These are phyloP conservation scores for Sanghuangporus weigelae DNA, from an alignment of 1,284 basidiomycete species.

Conservation along the genomic window DNA sequence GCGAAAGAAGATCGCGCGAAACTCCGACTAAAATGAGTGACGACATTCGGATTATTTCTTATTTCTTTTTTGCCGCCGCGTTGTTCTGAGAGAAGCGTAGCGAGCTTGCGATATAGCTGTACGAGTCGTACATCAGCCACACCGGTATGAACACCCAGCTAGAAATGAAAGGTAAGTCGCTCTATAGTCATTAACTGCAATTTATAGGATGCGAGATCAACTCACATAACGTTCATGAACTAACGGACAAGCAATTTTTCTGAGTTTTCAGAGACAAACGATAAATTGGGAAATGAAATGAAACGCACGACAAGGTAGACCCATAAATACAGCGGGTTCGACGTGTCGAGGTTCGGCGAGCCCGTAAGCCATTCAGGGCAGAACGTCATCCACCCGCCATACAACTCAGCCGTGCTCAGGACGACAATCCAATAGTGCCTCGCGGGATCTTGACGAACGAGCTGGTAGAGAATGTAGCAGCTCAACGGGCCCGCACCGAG, in stretches of 20 bases:
- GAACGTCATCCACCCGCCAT: constrained; percentile 82
- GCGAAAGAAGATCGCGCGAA: neutral
- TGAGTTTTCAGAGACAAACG: constrained; percentile 7
- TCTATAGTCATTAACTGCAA: constrained; percentile 17
- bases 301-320: constrained; percentile 40
- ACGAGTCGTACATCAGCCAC: constrained; percentile 72
- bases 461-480: constrained; percentile 61
- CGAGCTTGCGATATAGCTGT: constrained; percentile 55
- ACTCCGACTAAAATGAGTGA: neutral
- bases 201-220: constrained; percentile 35
- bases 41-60: neutral
- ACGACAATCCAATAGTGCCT: constrained; percentile 80
- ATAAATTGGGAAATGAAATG: neutral
- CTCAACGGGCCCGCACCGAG: constrained; percentile 70
- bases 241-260: constrained; percentile 24
- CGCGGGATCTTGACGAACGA: constrained; percentile 57
- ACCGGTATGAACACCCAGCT: constrained; percentile 79
- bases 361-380: constrained; percentile 81
- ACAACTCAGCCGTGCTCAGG: constrained; percentile 67
- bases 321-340: constrained; percentile 50
- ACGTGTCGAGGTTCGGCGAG: constrained; percentile 64
- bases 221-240: constrained; percentile 78
- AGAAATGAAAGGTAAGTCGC: constrained; percentile 12
- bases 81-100: constrained; percentile 40
- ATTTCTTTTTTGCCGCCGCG: constrained; percentile 1